Percentiles rank a stretch among this genome's conserved stretches.
Evolutionary conservation across 108 stramenopile species (phyloP).

Genomic region (Epithemia pelagica): DNA sequence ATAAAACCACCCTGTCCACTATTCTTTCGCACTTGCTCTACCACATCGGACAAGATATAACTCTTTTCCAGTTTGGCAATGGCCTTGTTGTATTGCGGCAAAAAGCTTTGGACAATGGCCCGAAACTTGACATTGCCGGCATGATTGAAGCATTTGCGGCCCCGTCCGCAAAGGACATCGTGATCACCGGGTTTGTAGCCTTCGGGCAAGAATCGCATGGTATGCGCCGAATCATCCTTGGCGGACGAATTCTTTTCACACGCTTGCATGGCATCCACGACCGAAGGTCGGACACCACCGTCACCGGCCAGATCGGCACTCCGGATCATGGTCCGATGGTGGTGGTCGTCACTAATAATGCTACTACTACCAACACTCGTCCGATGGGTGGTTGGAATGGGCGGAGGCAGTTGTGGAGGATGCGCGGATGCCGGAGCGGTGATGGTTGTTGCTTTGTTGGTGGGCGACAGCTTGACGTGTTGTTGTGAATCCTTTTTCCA

Average conservation of each 20-base stretch:
- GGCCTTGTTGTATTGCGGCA: conserved; percentile 15
- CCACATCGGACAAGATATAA: conserved; percentile 11
- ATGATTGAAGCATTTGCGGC: conserved; percentile 11
- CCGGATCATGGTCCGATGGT: not conserved
- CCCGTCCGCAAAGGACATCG: conserved; percentile 14
- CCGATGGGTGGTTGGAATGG: too few relatives aligned
- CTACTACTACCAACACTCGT: too few relatives aligned
- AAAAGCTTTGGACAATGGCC: not conserved
- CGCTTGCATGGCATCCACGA: not conserved
- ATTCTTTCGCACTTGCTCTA: conserved; percentile 8
- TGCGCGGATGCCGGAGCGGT: too few relatives aligned
- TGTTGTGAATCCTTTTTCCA: too few relatives aligned
- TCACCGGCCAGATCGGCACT: not conserved
- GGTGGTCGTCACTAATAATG: too few relatives aligned
- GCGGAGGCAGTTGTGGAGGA: too few relatives aligned
- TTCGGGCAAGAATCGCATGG: conserved; percentile 8
- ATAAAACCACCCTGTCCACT: conserved; percentile 27
- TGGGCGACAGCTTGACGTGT: too few relatives aligned
- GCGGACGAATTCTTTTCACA: not conserved
- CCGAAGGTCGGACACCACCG: not conserved
- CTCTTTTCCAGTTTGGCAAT: conserved; percentile 23
- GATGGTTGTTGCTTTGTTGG: too few relatives aligned
- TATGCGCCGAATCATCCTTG: conserved; percentile 3
- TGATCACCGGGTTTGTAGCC: conserved; percentile 6
- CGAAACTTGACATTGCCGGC: conserved; percentile 17